phyloP scores from a whole-genome alignment of 192 early-diverging fungal species.

The Diversispora eburnea region DNA sequence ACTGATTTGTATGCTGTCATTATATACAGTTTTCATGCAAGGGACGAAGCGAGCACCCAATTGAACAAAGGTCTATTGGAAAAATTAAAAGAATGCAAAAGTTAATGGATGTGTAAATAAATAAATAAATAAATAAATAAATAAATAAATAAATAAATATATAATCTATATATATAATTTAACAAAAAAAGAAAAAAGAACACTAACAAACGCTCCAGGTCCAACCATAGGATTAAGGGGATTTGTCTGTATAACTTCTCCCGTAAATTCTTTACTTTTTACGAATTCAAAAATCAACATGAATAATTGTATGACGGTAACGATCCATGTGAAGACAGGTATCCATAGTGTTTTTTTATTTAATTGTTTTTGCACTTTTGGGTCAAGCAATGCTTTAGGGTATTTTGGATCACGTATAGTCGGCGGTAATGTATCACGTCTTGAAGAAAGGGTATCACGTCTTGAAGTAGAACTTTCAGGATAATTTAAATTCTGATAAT shows the following conservation, averaged over 20 bases:
- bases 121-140: too few relatives aligned
- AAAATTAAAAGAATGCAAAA: neutral
- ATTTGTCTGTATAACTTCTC: slow-evolving; percentile 56
- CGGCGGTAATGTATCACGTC: neutral
- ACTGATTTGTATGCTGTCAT: slow-evolving; percentile 9
- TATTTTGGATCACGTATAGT: neutral
- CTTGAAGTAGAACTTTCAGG: neutral
- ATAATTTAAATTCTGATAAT: neutral
- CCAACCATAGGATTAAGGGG: slow-evolving; percentile 85
- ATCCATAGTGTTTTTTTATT: slow-evolving; percentile 28
- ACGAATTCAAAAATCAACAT: slow-evolving; percentile 51
- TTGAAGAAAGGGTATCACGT: neutral
- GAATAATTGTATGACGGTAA: slow-evolving; percentile 42
- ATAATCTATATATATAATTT: neutral
- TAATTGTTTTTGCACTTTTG: slow-evolving; percentile 36
- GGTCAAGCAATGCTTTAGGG: slow-evolving; percentile 37
- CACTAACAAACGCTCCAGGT: slow-evolving; percentile 54
- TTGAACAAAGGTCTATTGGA: slow-evolving; percentile 56
- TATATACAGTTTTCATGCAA: slow-evolving; percentile 62
- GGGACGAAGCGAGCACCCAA: slow-evolving; percentile 76
- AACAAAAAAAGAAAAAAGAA: neutral
- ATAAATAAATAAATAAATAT: too few relatives aligned
- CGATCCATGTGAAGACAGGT: slow-evolving; percentile 47
- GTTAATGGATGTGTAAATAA: neutral
- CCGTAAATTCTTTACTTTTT: slow-evolving; percentile 57